phyloP scores from a whole-genome alignment of 2,329 filamentous ascomycete species.

The Sarocladiaceae sp. region DNA sequence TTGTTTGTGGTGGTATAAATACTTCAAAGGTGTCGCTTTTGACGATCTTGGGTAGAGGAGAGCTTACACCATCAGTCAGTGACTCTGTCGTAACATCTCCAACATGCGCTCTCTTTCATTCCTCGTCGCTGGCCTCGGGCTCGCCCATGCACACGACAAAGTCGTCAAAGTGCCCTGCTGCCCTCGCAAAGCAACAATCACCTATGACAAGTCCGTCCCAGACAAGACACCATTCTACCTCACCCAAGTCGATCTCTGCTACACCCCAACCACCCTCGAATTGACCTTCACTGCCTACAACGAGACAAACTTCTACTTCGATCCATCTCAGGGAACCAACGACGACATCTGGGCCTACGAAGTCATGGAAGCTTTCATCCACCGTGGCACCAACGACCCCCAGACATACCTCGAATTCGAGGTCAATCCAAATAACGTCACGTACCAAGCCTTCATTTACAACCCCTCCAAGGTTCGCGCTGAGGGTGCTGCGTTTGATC shows the following conservation, averaged over 20 bases:
- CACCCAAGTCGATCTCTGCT: constrained; percentile 44
- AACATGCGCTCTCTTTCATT: neutral
- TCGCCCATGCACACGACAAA: constrained; percentile 8
- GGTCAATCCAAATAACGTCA: constrained; percentile 46
- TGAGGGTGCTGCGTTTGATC: constrained; percentile 37
- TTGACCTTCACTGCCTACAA: constrained; percentile 40
- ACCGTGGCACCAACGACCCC: constrained; percentile 39
- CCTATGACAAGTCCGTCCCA: constrained; percentile 38
- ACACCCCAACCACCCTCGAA: constrained; percentile 33
- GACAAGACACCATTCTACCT: constrained; percentile 33
- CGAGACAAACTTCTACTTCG: constrained; percentile 44
- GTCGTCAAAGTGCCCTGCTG: constrained; percentile 34
- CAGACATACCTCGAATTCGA: constrained; percentile 48
- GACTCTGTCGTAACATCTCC: neutral
- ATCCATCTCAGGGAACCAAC: constrained; percentile 37
- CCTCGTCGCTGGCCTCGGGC: neutral
- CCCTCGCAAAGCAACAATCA: constrained; percentile 29
- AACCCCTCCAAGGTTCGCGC: constrained; percentile 43
- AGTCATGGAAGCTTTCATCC: constrained; percentile 47
- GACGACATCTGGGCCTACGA: constrained; percentile 45
- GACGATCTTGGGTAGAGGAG: too few relatives aligned
- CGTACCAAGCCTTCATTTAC: constrained; percentile 47
- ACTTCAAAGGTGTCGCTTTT: too few relatives aligned
- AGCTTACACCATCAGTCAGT: too few relatives aligned
- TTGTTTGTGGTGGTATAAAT: neutral